Evolutionary conservation across 2,329 filamentous ascomycete genomes (phyloP).

Genomic region (Colletotrichum caudatum): DNA sequence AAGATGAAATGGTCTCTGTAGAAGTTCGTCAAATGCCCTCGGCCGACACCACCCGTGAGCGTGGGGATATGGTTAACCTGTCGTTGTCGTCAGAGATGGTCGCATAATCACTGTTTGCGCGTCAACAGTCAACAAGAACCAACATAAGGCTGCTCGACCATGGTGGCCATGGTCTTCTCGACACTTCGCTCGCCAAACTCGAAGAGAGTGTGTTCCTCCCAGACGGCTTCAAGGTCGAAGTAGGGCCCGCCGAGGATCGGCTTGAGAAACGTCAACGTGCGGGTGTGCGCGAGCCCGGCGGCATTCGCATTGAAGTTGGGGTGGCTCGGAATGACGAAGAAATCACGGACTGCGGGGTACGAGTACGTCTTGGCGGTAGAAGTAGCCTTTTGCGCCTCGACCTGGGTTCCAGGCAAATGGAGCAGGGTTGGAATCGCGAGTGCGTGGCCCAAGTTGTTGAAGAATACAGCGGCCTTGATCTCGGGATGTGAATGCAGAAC

Average conservation of each 20-base stretch:
- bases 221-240: constrained; percentile 81
- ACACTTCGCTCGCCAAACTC: constrained; percentile 78
- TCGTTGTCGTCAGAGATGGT: background rate
- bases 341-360: constrained; percentile 52
- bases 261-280: constrained; percentile 75
- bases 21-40: constrained; percentile 71
- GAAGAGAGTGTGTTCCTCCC: constrained; percentile 81
- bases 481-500: constrained; percentile 10
- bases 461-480: constrained; percentile 36
- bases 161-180: constrained; percentile 81
- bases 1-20: constrained; percentile 82
- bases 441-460: constrained; percentile 29
- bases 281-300: constrained; percentile 74
- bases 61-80: constrained; percentile 44
- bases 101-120: background rate
- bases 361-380: constrained; percentile 52
- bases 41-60: constrained; percentile 77
- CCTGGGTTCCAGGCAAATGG: constrained; percentile 14
- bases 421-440: constrained; percentile 31
- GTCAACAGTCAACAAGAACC: constrained; percentile 48
- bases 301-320: constrained; percentile 63
- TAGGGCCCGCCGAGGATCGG: constrained; percentile 70
- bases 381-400: background rate
- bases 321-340: constrained; percentile 63
- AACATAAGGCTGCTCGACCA: constrained; percentile 84